Base-by-base conservation (phyloP, 768 basidiomycete species). In the Leccinum uliginosum region DNA sequence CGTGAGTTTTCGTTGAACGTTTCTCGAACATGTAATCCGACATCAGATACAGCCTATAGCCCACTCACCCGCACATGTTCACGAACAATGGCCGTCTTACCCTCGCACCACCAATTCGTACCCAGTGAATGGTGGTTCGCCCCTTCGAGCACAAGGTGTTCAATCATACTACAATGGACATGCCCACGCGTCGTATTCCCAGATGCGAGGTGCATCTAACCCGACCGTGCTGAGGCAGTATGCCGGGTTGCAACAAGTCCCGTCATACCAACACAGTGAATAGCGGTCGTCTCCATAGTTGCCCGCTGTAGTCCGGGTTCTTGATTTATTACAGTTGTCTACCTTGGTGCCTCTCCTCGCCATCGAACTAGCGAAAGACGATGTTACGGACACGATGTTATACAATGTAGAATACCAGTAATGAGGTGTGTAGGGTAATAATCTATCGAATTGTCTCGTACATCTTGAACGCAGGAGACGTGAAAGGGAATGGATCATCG, bases 401-500 rank as follows among this genome's bases (percentile, higher is more conserved):
- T 59, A 62, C 57, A 60, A 44, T 66, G 67, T 67, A 71, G 68
- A 67, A 67, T 57, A 63, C 30, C 55, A 57, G 50, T 67, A 69
- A 70, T 54, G 53, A n/a, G n/a, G n/a, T n/a, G 21, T 43, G 55
- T 59, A 61, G 50, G 61, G 46, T 38, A 38, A 53, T 57, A 54
- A 59, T 59, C 57, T 71, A 94, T 56, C 92, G 83, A 60, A 96
- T 82, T 19, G 80, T 81, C 71, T 90, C 87, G 65, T 87, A 90
- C 83, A 89, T 85, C 65, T 78, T 89, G 77, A 86, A 93, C 15
- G 73, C 71, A 10, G 79, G 74, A 8, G 81, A 79, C 26, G 75
- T 76, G 71, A 89, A 95, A 4, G 83, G 80, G 63, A 92, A 87
- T 11, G 85, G 82, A 62, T 93, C 91, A 48, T 86, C 87, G 51